These are phyloP conservation scores for Grosmannia huntii DNA, from an alignment of 2,329 filamentous ascomycete species.

Conservation along the genomic window DNA sequence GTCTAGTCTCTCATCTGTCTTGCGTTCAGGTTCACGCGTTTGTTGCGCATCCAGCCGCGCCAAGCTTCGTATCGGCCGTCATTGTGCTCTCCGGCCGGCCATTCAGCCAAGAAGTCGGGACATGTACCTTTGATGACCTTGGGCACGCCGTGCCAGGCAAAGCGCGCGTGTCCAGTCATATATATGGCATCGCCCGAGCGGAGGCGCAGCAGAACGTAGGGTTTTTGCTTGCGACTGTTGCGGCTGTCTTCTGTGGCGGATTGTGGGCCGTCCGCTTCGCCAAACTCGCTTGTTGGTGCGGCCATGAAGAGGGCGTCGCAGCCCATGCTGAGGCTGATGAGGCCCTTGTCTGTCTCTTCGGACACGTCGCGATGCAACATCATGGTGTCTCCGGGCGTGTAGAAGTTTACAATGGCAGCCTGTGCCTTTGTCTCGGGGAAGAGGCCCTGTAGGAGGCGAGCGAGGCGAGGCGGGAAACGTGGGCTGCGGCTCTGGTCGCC, in stretches of 20 bases:
- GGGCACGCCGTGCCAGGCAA: slow-evolving; percentile 92
- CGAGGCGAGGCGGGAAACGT: slow-evolving; percentile 61
- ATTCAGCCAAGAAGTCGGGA: slow-evolving; percentile 58
- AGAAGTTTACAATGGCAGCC: slow-evolving; percentile 89
- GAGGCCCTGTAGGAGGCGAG: slow-evolving; percentile 49
- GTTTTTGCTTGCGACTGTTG: slow-evolving; percentile 15
- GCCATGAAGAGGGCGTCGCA: slow-evolving; percentile 86
- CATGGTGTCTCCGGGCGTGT: slow-evolving; percentile 79
- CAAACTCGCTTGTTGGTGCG: slow-evolving; percentile 36
- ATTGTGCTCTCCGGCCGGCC: slow-evolving; percentile 44
- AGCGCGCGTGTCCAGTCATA: slow-evolving; percentile 71
- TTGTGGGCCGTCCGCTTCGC: no score
- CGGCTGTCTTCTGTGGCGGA: not conserved
- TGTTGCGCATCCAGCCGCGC: slow-evolving; percentile 78
- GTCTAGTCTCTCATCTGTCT: slow-evolving; percentile 62
- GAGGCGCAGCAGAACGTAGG: slow-evolving; percentile 50
- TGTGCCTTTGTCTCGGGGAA: slow-evolving; percentile 72
- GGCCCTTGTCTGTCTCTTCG: slow-evolving; percentile 63
- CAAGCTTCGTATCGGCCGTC: slow-evolving; percentile 50
- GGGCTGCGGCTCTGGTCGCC: slow-evolving; percentile 11
- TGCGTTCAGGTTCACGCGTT: slow-evolving; percentile 86
- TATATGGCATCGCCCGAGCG: slow-evolving; percentile 81
- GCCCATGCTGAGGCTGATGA: slow-evolving; percentile 78
- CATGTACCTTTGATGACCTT: slow-evolving; percentile 73
- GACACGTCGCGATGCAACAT: slow-evolving; percentile 91